Evolutionary conservation across 495 filamentous ascomycete genomes (phyloP), one percentile per base, ranked within the genome.

Genomic region (Diplogelasinospora grovesii): DNA sequence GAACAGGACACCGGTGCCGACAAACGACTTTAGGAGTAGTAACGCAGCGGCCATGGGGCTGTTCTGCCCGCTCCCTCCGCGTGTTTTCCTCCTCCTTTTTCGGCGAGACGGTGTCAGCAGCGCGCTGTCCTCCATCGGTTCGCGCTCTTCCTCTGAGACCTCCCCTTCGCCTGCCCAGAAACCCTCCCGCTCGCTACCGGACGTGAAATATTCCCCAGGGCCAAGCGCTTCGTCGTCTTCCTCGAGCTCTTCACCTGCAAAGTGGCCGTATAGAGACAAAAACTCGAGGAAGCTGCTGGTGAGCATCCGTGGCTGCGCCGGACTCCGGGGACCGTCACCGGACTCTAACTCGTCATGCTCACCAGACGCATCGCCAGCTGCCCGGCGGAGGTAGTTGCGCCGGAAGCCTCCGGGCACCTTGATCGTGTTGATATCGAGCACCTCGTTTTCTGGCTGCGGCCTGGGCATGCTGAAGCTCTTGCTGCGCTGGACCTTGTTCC

Each of bases 1-100:
- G 68, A 98, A 98, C 22, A 98, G 67, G n/a, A 98, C 92, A 22
- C 92, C 92, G 1, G 92, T 98, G 9, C 92, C 92, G 26, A 98
- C 90, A 51, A 98, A 98, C 8, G 89, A 94, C 63, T 98, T 98
- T 35, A 98, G 74, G 25, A 98, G 71, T 15, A 97, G 71, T 35
- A 96, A 57, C 11, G 81, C 78, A 9, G 92, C 90, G 41, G 79
- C 78, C 28, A 78, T 79, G 14, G 83, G 73, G 24, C 75, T 79
- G 45, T 79, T 88, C 13, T 73, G 85, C 27, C 85, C 85, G n/a
- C 73, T 73, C 9, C 74, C 75, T 23, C 77, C 79, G 24, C 82
- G 79, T 28, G 73, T 73, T 64, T 85, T 90, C 41, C 80, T 74
- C 61, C 77, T 80, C 31, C 85, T 73, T 62, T 75, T 83, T 40